Evolutionary conservation across 495 filamentous ascomycete genomes (phyloP).

Genomic region (Penicillium fimorum): DNA sequence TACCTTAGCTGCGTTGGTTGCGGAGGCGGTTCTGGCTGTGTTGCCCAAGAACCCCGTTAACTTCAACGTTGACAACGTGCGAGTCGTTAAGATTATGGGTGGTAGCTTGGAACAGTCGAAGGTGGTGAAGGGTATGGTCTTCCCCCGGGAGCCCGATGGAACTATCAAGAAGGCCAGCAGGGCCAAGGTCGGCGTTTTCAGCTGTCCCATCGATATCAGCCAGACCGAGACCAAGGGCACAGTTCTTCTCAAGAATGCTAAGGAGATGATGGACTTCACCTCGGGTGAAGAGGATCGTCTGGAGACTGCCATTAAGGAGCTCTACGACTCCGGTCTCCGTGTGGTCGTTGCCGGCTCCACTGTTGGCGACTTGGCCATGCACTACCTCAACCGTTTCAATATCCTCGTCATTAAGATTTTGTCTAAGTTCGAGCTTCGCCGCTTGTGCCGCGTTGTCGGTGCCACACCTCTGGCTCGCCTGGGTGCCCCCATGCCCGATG

Average conservation of each 20-base stretch:
- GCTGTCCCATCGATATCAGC: slow-evolving; percentile 90
- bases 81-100: slow-evolving; percentile 99
- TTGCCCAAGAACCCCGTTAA: slow-evolving; percentile 96
- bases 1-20: slow-evolving; percentile 76
- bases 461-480: slow-evolving; percentile 93
- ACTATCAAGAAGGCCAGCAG: slow-evolving; percentile 82
- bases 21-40: slow-evolving; percentile 91
- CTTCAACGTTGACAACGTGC: slow-evolving; percentile 99
- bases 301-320: slow-evolving; percentile 87
- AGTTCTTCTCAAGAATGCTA: slow-evolving; percentile 93
- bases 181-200: slow-evolving; percentile 96
- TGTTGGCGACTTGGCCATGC: slow-evolving; percentile 90
- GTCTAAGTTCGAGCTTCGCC: slow-evolving; percentile 94
- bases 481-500: slow-evolving; percentile 98
- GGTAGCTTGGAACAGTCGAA: slow-evolving; percentile 88
- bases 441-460: slow-evolving; percentile 93
- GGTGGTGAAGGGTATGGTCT: slow-evolving; percentile 98
- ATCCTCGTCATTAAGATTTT: slow-evolving; percentile 97
- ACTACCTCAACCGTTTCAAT: slow-evolving; percentile 96
- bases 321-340: slow-evolving; percentile 88
- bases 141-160: slow-evolving; percentile 87
- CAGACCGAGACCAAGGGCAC: slow-evolving; percentile 99
- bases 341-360: slow-evolving; percentile 89
- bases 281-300: slow-evolving; percentile 94
- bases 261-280: slow-evolving; percentile 98